Conservation (phyloP, 176 grass and related monocot genomes). For the Ananas comosus region DNA sequence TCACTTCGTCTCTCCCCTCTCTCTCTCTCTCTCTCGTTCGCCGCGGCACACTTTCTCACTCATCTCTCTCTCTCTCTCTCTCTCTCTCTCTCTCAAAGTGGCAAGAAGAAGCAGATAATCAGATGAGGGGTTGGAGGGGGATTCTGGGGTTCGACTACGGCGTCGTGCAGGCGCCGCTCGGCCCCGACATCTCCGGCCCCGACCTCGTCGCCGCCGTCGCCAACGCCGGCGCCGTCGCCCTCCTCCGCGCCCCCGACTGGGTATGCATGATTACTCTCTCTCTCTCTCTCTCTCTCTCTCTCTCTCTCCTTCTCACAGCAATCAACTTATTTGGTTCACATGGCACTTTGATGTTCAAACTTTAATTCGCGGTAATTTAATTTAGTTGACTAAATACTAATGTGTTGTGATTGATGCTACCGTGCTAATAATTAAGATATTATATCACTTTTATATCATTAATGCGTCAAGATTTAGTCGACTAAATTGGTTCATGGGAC, state of each 20-base stretch:
- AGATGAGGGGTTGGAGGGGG: constrained; percentile 61
- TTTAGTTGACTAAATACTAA: no score
- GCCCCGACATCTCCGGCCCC: constrained; percentile 88
- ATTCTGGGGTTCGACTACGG: constrained; percentile 82
- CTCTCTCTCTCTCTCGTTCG: no score
- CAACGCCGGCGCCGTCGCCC: constrained; percentile 72
- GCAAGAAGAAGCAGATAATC: no score
- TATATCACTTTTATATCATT: no score
- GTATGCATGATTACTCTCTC: constrained; percentile 1
- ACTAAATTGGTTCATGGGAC: no score
- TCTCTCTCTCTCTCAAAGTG: no score
- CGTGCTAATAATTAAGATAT: no score
- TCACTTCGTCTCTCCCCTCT: no score
- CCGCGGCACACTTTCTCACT: no score
- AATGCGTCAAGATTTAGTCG: no score
- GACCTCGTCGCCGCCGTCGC: constrained; percentile 87
- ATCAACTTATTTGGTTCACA: background rate
- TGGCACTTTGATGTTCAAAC: background rate
- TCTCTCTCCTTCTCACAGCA: background rate
- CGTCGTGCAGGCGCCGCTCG: constrained; percentile 84
- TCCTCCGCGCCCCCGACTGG: constrained; percentile 87
- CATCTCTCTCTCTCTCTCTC: no score
- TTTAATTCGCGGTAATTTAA: background rate
- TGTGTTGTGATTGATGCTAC: no score
- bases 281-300: background rate